A percentile compares a stretch with the other conserved stretches of the same genome.
phyloP scores from a whole-genome alignment of 257 asterid species.

The Plantago elongata region DNA sequence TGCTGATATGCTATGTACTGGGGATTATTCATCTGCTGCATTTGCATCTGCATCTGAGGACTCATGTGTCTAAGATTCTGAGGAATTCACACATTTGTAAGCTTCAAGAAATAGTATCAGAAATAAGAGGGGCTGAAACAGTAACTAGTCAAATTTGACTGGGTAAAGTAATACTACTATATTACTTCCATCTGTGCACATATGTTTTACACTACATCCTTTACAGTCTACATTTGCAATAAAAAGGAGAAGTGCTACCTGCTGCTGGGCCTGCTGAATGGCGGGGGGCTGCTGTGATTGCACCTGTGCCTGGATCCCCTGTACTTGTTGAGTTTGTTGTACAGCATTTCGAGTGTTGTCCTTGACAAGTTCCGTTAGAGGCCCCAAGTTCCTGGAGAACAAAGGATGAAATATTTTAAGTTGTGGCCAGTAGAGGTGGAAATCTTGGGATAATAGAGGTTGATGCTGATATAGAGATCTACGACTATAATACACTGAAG shows the following conservation, averaged over 20 bases:
- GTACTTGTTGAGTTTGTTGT: conserved; percentile 59
- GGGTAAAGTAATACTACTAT: too few species aligned
- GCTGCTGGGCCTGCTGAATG: conserved; percentile 74
- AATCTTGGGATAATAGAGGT: neutral
- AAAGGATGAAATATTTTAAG: conserved; percentile 16
- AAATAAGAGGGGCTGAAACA: neutral
- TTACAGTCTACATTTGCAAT: neutral
- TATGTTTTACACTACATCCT: too few species aligned
- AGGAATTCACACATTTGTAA: neutral
- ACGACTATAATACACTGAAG: conserved; percentile 2
- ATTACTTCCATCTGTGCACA: too few species aligned
- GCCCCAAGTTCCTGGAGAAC: conserved; percentile 61
- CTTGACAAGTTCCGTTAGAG: conserved; percentile 71
- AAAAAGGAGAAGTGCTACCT: conserved; percentile 15
- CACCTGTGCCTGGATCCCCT: conserved; percentile 62
- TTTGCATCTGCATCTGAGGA: conserved; percentile 47
- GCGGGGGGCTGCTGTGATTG: conserved; percentile 60
- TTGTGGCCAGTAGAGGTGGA: neutral
- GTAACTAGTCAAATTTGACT: neutral
- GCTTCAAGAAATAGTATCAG: neutral
- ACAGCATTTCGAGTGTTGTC: conserved; percentile 56
- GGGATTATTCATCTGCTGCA: conserved; percentile 53
- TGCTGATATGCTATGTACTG: conserved; percentile 66
- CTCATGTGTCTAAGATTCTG: conserved; percentile 77
- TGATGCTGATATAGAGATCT: conserved; percentile 9